A percentile compares a stretch with the other conserved stretches of the same genome.
Conservation (phyloP, 345 rosid genomes). For the Lumnitzera littorea region DNA sequence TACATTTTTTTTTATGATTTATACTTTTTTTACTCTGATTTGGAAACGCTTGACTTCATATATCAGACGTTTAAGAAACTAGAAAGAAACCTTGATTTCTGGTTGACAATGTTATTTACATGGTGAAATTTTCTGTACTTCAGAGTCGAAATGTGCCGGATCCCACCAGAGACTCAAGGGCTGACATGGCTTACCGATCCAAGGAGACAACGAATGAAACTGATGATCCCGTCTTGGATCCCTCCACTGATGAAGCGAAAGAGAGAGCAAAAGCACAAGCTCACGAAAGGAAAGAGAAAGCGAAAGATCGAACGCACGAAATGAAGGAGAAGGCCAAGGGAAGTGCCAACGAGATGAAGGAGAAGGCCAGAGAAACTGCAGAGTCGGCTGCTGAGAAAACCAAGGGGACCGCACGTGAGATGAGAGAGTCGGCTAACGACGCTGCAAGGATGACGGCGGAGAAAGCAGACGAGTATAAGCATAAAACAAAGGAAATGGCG, state of each 20-base stretch:
- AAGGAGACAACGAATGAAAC: slow-evolving; percentile 8
- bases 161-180: slow-evolving; percentile 11
- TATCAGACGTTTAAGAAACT: neutral
- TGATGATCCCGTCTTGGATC: neutral
- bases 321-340: slow-evolving; percentile 21
- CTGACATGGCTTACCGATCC: slow-evolving; percentile 12
- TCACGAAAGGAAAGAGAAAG: slow-evolving; percentile 15
- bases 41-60: too few species aligned
- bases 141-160: slow-evolving; percentile 17
- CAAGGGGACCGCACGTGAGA: slow-evolving; percentile 7
- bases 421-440: slow-evolving; percentile 10
- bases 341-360: slow-evolving; percentile 9
- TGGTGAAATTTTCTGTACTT: neutral
- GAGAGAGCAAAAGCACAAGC: slow-evolving; percentile 7
- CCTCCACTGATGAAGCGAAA: slow-evolving; percentile 7
- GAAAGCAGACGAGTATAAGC: neutral
- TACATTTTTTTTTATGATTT: too few species aligned
- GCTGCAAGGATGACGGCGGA: neutral
- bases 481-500: slow-evolving; percentile 5
- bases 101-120: neutral
- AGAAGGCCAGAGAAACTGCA: slow-evolving; percentile 1
- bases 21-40: too few species aligned
- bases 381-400: neutral
- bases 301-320: slow-evolving; percentile 12
- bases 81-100: neutral